Evolutionary conservation across 352 stramenopile genomes (phyloP).

Genomic region (Phytopythium boreale): DNA sequence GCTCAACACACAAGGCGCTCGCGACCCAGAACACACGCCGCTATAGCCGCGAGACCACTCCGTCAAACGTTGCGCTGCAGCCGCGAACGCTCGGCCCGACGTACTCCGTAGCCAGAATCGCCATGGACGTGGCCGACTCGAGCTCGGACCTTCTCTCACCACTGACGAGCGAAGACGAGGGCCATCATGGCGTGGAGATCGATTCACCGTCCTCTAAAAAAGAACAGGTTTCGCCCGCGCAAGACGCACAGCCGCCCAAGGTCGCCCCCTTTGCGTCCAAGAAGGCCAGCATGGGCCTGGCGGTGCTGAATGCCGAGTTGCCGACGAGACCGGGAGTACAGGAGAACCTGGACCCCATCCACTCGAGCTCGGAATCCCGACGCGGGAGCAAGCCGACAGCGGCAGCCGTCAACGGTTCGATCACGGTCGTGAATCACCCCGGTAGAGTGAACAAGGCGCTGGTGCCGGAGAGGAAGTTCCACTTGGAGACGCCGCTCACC

Average conservation of each 20-base stretch:
- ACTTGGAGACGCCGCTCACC: background rate
- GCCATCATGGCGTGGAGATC: background rate
- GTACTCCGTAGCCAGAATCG: slow-evolving; percentile 1
- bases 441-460: background rate
- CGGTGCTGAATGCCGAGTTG: slow-evolving; percentile 14
- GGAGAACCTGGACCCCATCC: background rate
- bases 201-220: background rate
- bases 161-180: background rate
- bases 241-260: background rate
- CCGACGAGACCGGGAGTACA: background rate
- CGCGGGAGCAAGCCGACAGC: background rate
- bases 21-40: background rate
- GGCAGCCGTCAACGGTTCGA: background rate
- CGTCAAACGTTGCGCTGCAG: background rate
- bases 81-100: background rate
- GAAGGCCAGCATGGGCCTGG: slow-evolving; percentile 24
- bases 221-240: background rate
- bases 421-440: background rate
- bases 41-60: background rate
- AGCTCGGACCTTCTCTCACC: background rate
- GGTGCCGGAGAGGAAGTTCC: slow-evolving; percentile 19
- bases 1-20: background rate
- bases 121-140: slow-evolving; percentile 5
- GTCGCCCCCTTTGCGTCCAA: slow-evolving; percentile 6
- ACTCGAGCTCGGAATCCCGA: background rate